Evolutionary conservation across 2,329 filamentous ascomycete species (phyloP).

Genomic region (Blastomyces gilchristii): DNA sequence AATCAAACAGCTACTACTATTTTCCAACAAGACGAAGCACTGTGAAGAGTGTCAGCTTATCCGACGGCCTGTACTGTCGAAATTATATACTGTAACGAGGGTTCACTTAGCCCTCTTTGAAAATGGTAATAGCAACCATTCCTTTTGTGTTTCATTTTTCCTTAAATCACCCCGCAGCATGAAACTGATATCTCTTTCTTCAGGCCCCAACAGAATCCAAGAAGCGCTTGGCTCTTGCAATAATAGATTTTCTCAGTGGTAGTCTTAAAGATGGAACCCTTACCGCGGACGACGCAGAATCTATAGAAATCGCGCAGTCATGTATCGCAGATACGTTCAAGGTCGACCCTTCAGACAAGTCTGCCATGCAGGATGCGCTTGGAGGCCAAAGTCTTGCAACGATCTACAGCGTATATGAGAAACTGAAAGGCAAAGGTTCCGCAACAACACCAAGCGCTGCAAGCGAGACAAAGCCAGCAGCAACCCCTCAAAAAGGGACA

Average conservation of each 20-base stretch:
- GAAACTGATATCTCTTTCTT: constrained; percentile 6
- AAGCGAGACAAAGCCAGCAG: constrained; percentile 32
- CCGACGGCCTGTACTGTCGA: background rate
- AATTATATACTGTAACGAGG: background rate
- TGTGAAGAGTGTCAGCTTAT: background rate
- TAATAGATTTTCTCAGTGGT: constrained; percentile 85
- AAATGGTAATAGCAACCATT: constrained; percentile 2
- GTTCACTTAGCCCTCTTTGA: background rate
- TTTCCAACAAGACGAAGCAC: background rate
- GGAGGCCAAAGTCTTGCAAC: constrained; percentile 78
- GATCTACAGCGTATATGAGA: constrained; percentile 95
- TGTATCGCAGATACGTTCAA: constrained; percentile 95
- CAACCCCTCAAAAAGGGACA: constrained; percentile 18
- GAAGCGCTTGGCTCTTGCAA: constrained; percentile 90
- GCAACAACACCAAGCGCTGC: constrained; percentile 33
- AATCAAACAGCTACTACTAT: too few relatives aligned
- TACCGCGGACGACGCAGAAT: constrained; percentile 77
- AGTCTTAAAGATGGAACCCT: constrained; percentile 84
- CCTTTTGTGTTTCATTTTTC: background rate
- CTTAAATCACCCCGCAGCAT: background rate
- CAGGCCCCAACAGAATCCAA: constrained; percentile 45
- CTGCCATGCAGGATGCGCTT: constrained; percentile 63
- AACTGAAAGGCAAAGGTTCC: constrained; percentile 60
- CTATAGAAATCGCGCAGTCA: constrained; percentile 84
- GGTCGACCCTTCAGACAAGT: constrained; percentile 70